Conservation (phyloP, 2,329 filamentous ascomycete species). For the Pseudonectria foliicola region DNA sequence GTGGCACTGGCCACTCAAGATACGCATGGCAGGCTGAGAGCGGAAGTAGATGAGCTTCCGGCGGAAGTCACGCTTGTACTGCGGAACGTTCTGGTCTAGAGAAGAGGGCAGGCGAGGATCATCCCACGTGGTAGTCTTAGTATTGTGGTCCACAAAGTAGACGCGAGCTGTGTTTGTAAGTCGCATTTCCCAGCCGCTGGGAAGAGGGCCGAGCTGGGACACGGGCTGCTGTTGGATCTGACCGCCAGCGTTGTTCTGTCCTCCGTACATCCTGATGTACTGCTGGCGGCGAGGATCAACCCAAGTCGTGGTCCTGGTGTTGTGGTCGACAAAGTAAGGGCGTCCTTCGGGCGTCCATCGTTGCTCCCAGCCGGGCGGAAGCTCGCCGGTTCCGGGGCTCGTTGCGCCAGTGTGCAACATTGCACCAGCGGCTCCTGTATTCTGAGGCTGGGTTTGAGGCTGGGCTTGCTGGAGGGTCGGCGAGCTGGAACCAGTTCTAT, state of each 20-base stretch:
- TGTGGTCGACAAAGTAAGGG: conserved; percentile 97
- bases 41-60: conserved; percentile 99
- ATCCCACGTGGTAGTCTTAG: conserved; percentile 99
- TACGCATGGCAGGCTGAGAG: conserved; percentile 92
- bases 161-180: conserved; percentile 96
- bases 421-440: conserved; percentile 49
- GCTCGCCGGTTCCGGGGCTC: conserved; percentile 86
- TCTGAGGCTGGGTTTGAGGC: conserved; percentile 29
- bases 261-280: conserved; percentile 95
- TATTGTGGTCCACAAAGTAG: conserved; percentile 99
- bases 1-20: conserved; percentile 92
- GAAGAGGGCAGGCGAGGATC: conserved; percentile 93
- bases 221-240: conserved; percentile 96
- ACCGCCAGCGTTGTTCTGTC: conserved; percentile 76
- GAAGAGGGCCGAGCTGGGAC: conserved; percentile 87
- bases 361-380: conserved; percentile 95
- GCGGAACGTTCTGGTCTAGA: conserved; percentile 93
- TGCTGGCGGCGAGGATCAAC: conserved; percentile 95
- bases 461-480: conserved; percentile 59
- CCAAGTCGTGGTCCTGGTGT: conserved; percentile 96
- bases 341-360: conserved; percentile 90
- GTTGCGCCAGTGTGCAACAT: conserved; percentile 94
- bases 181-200: conserved; percentile 99
- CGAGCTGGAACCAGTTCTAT: conserved; percentile 87
- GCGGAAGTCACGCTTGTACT: conserved; percentile 98